Conservation (phyloP, 306 rosid genomes). For the Prinsepia uniflora region DNA sequence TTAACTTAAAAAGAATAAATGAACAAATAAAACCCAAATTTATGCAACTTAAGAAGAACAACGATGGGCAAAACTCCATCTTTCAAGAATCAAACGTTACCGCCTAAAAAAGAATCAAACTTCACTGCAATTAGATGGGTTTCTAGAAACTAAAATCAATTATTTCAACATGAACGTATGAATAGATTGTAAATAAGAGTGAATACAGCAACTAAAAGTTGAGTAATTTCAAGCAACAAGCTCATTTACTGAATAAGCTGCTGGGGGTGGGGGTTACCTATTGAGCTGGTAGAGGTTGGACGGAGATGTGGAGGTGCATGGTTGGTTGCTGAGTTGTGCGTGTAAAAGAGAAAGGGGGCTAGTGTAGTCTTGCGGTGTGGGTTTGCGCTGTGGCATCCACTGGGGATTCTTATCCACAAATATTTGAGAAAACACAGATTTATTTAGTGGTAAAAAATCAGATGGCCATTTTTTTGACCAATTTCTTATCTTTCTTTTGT, state of each 20-base stretch:
- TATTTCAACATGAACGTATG: constrained; percentile 1
- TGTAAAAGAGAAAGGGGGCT: constrained; percentile 15
- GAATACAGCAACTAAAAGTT: not conserved
- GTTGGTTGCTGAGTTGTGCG: constrained; percentile 31
- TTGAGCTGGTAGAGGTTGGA: constrained; percentile 18
- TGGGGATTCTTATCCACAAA: constrained; percentile 77
- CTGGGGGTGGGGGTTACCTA: constrained; percentile 16
- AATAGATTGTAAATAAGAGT: not conserved
- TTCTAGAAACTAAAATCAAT: constrained; percentile 4
- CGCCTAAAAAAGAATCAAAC: not conserved
- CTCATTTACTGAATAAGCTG: not conserved
- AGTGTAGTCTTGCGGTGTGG: constrained; percentile 25
- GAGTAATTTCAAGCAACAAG: not conserved
- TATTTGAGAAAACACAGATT: constrained; percentile 23
- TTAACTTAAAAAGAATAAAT: not conserved
- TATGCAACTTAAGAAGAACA: not conserved
- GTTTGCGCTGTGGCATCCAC: constrained; percentile 57
- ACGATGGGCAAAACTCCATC: not conserved
- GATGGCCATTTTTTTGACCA: not conserved
- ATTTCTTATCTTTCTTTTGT: not conserved
- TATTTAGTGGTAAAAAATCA: constrained; percentile 14
- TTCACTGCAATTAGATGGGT: not conserved
- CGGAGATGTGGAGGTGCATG: constrained; percentile 27
- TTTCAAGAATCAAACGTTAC: not conserved
- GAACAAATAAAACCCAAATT: not conserved